Conservation (phyloP, 2,329 filamentous ascomycete species). For the Hypocreales sp. region DNA sequence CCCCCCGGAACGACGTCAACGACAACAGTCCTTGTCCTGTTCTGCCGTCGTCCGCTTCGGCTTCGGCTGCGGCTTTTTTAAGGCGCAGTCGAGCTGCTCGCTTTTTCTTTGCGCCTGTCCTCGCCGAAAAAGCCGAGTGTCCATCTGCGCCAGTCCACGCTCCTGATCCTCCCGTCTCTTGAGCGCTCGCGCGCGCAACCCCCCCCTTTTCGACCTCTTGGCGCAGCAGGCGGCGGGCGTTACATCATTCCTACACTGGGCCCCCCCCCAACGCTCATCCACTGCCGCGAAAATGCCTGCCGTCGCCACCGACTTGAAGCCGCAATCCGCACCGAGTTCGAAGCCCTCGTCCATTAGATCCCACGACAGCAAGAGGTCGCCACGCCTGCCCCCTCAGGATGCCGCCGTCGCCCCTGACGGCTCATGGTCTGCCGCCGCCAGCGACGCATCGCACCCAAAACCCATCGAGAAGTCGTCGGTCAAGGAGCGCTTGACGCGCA, state of each 20-base stretch:
- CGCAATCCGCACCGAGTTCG: slow-evolving; percentile 27
- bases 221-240: no score
- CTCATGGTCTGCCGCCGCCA: slow-evolving; percentile 7
- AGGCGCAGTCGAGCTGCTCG: no score
- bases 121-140: no score
- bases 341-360: slow-evolving; percentile 35
- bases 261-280: background rate
- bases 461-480: slow-evolving; percentile 41
- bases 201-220: no score
- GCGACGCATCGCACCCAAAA: slow-evolving; percentile 12
- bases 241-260: slow-evolving; percentile 1
- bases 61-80: no score
- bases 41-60: no score
- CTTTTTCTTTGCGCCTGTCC: no score
- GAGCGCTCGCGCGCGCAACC: no score
- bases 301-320: slow-evolving; percentile 15
- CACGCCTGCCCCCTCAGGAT: slow-evolving; percentile 23
- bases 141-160: no score
- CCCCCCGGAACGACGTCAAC: slow-evolving; percentile 1
- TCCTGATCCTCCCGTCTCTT: no score
- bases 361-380: slow-evolving; percentile 25
- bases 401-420: slow-evolving; percentile 15
- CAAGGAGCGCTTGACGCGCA: slow-evolving; percentile 48
- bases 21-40: no score
- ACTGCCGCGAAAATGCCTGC: slow-evolving; percentile 16